A percentile compares a stretch with the other conserved stretches of the same genome.
phyloP scores from a whole-genome alignment of 352 stramenopile species.

The Phytophthora meadii region DNA sequence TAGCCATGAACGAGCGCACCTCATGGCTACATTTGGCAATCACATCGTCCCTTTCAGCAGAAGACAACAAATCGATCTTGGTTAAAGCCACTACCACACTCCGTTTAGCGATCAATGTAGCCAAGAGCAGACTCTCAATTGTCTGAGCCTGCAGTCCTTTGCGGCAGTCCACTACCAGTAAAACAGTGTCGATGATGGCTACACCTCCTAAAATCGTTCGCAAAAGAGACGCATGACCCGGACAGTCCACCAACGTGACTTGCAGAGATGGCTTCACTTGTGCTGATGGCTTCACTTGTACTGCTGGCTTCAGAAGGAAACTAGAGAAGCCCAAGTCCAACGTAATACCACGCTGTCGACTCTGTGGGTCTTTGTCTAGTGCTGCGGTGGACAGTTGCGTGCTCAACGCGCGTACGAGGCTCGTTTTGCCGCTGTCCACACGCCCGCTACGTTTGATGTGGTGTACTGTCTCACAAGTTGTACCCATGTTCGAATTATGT shows the following conservation, averaged over 20 bases:
- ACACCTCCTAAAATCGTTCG: constrained; percentile 98
- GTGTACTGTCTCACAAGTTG: not conserved
- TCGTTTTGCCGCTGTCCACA: constrained; percentile 98
- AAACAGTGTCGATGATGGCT: constrained; percentile 99
- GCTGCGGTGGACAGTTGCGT: constrained; percentile 97
- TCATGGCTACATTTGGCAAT: constrained; percentile 75
- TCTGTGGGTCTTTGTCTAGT: constrained; percentile 99
- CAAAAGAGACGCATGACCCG: constrained; percentile 98
- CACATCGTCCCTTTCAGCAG: constrained; percentile 27
- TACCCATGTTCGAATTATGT: not conserved
- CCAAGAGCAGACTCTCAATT: constrained; percentile 97
- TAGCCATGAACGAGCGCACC: constrained; percentile 55
- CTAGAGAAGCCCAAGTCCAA: constrained; percentile 98
- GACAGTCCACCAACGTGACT: constrained; percentile 96
- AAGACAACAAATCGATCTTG: constrained; percentile 96
- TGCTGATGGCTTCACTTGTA: constrained; percentile 2
- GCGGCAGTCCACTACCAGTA: constrained; percentile 96
- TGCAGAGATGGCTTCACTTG: constrained; percentile 68
- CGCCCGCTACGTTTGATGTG: constrained; percentile 74
- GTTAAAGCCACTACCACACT: constrained; percentile 96
- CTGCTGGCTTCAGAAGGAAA: constrained; percentile 79
- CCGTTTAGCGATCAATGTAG: constrained; percentile 89
- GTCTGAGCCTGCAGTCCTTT: constrained; percentile 99
- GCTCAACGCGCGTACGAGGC: constrained; percentile 95
- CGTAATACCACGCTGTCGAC: constrained; percentile 96